A percentile compares a stretch with the other conserved stretches of the same genome.
phyloP scores from a whole-genome alignment of 345 rosid species.

The Salix exigua region DNA sequence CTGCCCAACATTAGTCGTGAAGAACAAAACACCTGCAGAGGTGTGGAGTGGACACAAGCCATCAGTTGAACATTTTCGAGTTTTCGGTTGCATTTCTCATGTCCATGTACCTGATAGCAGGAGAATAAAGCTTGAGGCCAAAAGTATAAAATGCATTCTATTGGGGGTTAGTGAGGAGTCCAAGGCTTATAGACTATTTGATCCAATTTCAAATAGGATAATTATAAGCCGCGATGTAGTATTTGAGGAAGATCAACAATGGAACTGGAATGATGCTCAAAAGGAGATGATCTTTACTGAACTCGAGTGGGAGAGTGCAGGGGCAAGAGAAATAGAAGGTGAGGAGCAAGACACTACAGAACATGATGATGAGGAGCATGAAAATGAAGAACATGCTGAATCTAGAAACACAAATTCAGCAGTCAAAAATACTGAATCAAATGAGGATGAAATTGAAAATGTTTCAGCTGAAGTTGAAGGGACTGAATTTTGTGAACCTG shows the following conservation, averaged over 20 bases:
- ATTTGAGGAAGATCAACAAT: background rate
- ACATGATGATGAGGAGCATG: too few relatives aligned
- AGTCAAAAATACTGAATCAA: background rate
- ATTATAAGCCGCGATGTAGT: background rate
- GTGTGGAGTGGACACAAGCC: background rate
- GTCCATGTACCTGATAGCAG: background rate
- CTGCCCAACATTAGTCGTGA: too few relatives aligned
- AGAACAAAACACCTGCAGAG: background rate
- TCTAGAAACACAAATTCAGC: too few relatives aligned
- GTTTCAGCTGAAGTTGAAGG: too few relatives aligned
- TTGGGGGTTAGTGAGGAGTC: background rate
- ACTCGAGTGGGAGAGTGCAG: background rate
- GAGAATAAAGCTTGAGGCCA: background rate
- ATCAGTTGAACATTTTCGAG: too few relatives aligned
- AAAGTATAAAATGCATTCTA: background rate
- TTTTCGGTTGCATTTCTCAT: too few relatives aligned
- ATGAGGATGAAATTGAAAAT: background rate
- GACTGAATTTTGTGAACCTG: too few relatives aligned
- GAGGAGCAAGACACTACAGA: background rate
- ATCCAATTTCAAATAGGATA: background rate
- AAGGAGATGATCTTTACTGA: background rate
- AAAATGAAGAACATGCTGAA: too few relatives aligned
- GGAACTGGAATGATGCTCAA: background rate
- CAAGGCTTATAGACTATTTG: background rate
- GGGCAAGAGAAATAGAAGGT: background rate